Evolutionary conservation across 768 basidiomycete genomes (phyloP).

Genomic region (Psilocybe tampanensis): DNA sequence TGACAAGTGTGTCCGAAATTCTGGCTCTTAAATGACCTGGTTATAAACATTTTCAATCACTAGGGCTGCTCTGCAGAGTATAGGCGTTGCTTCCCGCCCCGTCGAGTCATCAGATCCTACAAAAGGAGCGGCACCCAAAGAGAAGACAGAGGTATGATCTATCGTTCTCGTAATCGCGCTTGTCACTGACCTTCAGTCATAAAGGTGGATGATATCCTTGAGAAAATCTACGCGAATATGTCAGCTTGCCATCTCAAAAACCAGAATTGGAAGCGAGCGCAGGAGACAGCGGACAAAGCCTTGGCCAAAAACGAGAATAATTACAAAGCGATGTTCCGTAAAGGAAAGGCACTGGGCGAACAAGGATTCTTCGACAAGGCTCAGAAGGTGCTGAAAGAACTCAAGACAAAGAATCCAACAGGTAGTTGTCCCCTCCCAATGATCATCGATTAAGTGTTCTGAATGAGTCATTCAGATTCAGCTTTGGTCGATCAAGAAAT

Average conservation of each 20-base stretch:
- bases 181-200: background rate
- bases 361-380: constrained; percentile 78
- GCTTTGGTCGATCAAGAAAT: constrained; percentile 66
- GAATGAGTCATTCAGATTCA: constrained; percentile 45
- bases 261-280: constrained; percentile 75
- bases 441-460: background rate
- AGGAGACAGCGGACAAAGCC: constrained; percentile 85
- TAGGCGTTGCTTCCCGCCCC: constrained; percentile 42
- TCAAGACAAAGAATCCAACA: constrained; percentile 62
- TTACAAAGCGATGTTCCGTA: constrained; percentile 79
- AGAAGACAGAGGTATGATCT: constrained; percentile 64
- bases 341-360: constrained; percentile 79
- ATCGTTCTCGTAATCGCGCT: background rate
- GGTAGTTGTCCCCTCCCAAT: constrained; percentile 39
- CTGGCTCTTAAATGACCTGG: background rate
- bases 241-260: constrained; percentile 82
- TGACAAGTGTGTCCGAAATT: constrained; percentile 60
- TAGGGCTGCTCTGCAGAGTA: constrained; percentile 58
- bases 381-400: constrained; percentile 61
- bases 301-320: constrained; percentile 75
- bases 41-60: background rate
- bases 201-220: constrained; percentile 73
- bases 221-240: constrained; percentile 87
- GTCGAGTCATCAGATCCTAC: constrained; percentile 22
- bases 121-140: constrained; percentile 44